Base-by-base conservation (phyloP, 805 yeast genomes). In the Yarrowia sp. region DNA sequence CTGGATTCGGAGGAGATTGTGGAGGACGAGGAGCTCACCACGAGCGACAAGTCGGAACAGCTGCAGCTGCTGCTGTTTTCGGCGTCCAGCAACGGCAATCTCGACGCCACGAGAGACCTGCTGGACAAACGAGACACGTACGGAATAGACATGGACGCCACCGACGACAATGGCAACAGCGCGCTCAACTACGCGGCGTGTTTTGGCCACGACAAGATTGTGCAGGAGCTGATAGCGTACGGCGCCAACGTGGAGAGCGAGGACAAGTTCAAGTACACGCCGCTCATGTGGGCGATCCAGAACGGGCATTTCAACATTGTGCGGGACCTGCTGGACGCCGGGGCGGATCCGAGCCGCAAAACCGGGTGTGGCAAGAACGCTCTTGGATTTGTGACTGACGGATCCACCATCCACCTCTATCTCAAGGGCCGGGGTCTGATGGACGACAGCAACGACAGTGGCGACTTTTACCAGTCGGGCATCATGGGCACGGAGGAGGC, bases 201-300 rank as follows among this genome's bases (percentile, higher is more conserved):
- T 66, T 81, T 79, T 69, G 82, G 83, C 38, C 77, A 79, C 68
- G 77, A 73, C 61, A 72, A 70, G 13, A 74, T 74, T 3, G 82
- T 79, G 7, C 66, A 71, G 17, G 77, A 73, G 65, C 73, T 80
- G 53, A 71, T 81, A 43, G 71, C 75, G 13, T 73, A 68, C 34
- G 79, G 78, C 8, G 83, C 83, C 0, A 68, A 74, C 17, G 76
- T 78, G 2, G 76, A 80, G 61, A 67, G 68, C 20, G 77, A 74
- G 66, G 83, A 80, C 71, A 74, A 74, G 47, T 74, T 74, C 66
- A 78, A 76, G 58, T 81, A 82, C 83, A 77, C 83, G 7, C 77
- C 97, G 12, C 76, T 90, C 53, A 91, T 90, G 95, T 91, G 97
- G 97, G 93, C 96, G 0, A 85, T 91, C 3, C 84, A 87, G 71